phyloP scores from a whole-genome alignment of 805 yeast species.

The Kodamaea kakaduensis region DNA sequence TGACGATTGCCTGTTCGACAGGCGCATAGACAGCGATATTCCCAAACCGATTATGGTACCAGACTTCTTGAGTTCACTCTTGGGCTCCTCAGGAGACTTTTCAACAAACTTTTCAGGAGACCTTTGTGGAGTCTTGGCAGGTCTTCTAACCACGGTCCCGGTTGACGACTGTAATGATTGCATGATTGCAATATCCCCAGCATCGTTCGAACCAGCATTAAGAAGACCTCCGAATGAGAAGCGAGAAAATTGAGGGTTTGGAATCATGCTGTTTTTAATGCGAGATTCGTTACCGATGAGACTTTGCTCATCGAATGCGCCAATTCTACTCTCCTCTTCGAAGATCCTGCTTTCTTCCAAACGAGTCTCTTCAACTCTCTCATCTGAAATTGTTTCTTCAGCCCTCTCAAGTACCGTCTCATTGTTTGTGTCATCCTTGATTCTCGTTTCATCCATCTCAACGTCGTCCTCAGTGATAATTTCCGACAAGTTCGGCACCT shows the following conservation, averaged over 20 bases:
- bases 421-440: not conserved
- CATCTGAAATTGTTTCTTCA: conserved; percentile 1
- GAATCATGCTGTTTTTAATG: conserved; percentile 20
- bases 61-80: conserved; percentile 13
- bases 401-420: not conserved
- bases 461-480: conserved; percentile 16
- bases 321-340: not conserved
- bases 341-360: not conserved
- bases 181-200: conserved; percentile 12
- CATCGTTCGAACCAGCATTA: conserved; percentile 9
- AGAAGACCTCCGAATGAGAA: conserved; percentile 38
- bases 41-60: too few relatives aligned
- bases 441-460: conserved; percentile 5
- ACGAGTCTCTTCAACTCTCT: not conserved
- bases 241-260: conserved; percentile 42
- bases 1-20: conserved; percentile 1
- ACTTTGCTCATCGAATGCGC: not conserved
- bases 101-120: too few relatives aligned
- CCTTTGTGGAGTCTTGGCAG: conserved; percentile 4
- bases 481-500: conserved; percentile 14
- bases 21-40: too few relatives aligned
- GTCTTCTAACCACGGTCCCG: conserved; percentile 19
- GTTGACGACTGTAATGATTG: conserved; percentile 13
- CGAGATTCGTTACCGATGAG: not conserved
- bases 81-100: too few relatives aligned